Evolutionary conservation across 2,329 filamentous ascomycete species (phyloP), one percentile per base, ranked within the genome.

Genomic region (Tolypocladium inflatum): DNA sequence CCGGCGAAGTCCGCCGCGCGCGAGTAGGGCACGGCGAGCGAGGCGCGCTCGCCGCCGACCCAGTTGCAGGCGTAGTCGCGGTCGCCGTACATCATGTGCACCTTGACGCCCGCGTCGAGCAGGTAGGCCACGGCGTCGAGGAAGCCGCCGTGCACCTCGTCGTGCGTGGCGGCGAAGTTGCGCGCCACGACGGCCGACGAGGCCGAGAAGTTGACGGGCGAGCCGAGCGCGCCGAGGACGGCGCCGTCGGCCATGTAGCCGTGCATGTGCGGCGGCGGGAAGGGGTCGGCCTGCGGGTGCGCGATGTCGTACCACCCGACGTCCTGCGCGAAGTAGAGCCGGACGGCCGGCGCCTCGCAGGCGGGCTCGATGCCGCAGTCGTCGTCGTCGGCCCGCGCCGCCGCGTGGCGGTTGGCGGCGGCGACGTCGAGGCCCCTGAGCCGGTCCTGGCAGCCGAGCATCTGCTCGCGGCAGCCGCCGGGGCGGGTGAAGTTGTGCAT

Each of bases 31-130:
- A 90, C 73, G 1, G 82, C 79, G 2, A 90, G 76, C 5, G 85
- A 88, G 43, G 88, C 78, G 2, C 83, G 83, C 70, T 93, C 80
- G 26, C 88, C 89, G 35, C 90, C 89, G 63, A 87, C 75, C 70
- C 86, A 85, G 67, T 84, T 85, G 68, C 82, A 85, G 56, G 81
- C 78, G 64, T 80, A 85, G 67, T 85, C 82, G 58, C 80, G 71
- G 65, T 84, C 82, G 26, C 81, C 82, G 69, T 92, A 90, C 63
- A 91, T 80, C 62, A 93, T 74, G 11, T 87, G 85, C 11, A 94
- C 83, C 41, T 84, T 85, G 51, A 90, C 80, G 35, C 85, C 86
- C 0, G 74, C 76, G 43, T 82, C 77, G 55, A 89, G 75, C 35
- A 89, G 78, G 37, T 78, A 74, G 54, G 83, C 84, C 2, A 89